Evolutionary conservation across 306 rosid species (phyloP).

Genomic region (Parietaria judaica): DNA sequence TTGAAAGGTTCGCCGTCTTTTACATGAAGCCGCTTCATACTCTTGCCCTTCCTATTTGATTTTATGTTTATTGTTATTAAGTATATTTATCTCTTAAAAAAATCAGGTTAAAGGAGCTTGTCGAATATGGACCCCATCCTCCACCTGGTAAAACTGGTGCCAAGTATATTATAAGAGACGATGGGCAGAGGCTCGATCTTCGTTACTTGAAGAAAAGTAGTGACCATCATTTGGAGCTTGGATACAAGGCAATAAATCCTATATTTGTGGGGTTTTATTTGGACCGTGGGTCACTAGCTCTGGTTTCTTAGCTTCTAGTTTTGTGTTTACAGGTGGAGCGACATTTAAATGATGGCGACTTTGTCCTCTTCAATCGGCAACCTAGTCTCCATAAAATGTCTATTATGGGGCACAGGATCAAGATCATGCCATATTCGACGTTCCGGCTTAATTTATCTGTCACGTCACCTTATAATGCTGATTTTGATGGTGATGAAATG

Average conservation of each 20-base stretch:
- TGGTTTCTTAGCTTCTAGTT: conserved; percentile 12
- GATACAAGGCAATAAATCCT: conserved; percentile 61
- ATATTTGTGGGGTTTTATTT: conserved; percentile 8
- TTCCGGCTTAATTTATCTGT: conserved; percentile 89
- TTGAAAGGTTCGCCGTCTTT: conserved; percentile 54
- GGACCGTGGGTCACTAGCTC: conserved; percentile 8
- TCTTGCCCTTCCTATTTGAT: not conserved
- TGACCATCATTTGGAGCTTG: conserved; percentile 98
- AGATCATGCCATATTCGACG: conserved; percentile 98
- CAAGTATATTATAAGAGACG: conserved; percentile 94
- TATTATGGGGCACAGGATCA: conserved; percentile 98
- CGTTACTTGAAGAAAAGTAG: conserved; percentile 95
- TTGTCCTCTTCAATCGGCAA: conserved; percentile 94
- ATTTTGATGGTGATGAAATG: conserved; percentile 99
- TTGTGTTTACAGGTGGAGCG: conserved; percentile 83
- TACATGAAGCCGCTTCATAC: not conserved
- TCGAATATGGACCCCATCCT: conserved; percentile 96
- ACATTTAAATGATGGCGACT: conserved; percentile 94
- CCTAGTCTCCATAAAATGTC: conserved; percentile 99
- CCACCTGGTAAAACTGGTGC: conserved; percentile 99
- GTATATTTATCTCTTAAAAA: not conserved
- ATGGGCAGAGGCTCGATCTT: conserved; percentile 98
- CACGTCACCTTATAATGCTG: conserved; percentile 96
- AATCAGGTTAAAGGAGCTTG: conserved; percentile 97
- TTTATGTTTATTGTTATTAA: not conserved